A percentile compares a stretch with the other conserved stretches of the same genome.
Conservation (phyloP, 2,329 filamentous ascomycete species). For the Camillea tinctor region DNA sequence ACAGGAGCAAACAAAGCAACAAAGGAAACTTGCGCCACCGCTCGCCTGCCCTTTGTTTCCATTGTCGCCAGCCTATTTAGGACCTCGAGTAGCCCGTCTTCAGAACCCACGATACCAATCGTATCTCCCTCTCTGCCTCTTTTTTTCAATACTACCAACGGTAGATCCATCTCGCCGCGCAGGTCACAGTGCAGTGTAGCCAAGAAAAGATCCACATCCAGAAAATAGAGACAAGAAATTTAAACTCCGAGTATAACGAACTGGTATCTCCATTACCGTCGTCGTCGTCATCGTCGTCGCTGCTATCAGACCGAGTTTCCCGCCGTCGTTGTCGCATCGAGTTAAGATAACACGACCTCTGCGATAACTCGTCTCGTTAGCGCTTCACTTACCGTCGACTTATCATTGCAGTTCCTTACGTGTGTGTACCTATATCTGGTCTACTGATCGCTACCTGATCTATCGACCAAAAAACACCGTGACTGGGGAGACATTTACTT, state of each 20-base stretch:
- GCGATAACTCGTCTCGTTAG: constrained; percentile 29
- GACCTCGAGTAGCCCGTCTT: constrained; percentile 22
- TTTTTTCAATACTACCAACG: constrained; percentile 8
- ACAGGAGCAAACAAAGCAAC: constrained; percentile 19
- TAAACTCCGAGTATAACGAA: constrained; percentile 13
- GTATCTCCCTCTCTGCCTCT: constrained; percentile 11
- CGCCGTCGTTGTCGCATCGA: constrained; percentile 30
- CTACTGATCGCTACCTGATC: constrained; percentile 30
- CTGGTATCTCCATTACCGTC: constrained; percentile 15
- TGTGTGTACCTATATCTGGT: constrained; percentile 25
- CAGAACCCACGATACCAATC: constrained; percentile 10
- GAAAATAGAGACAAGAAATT: constrained; percentile 28
- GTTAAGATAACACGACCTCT: constrained; percentile 30
- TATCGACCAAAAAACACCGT: constrained; percentile 23
- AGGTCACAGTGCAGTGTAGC: constrained; percentile 35
- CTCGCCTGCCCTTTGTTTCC: constrained; percentile 23
- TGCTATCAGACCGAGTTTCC: constrained; percentile 29
- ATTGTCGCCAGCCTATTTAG: constrained; percentile 22
- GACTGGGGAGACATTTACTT: constrained; percentile 94
- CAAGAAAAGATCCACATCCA: constrained; percentile 26
- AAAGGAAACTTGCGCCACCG: constrained; percentile 11
- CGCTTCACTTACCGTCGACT: constrained; percentile 28
- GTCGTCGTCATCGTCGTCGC: constrained; percentile 21
- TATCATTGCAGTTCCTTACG: constrained; percentile 20
- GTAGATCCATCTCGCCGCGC: constrained; percentile 27